Evolutionary conservation across 139 green algal species (phyloP), one percentile per base, ranked within the genome.

Genomic region (Chlorella sp.): DNA sequence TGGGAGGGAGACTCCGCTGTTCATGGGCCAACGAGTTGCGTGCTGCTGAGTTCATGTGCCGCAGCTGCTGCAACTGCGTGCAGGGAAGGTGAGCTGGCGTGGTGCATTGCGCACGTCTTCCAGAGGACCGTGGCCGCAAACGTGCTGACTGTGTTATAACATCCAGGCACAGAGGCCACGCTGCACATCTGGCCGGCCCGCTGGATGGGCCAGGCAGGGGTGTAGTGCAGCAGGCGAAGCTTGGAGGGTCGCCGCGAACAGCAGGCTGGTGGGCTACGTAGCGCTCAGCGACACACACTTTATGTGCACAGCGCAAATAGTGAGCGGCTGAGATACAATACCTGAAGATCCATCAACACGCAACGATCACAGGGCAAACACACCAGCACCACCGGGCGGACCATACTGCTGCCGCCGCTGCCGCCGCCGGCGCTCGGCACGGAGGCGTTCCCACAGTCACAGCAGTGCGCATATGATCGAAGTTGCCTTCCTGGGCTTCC

Each of bases 321-420:
- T n/a, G n/a, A n/a, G n/a, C n/a, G n/a, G n/a, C n/a, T n/a, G n/a
- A n/a, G n/a, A n/a, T n/a, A n/a, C n/a, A n/a, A n/a, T 57, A 90
- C 91, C 91, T 94, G 92, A 3, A 94, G 32, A 61, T 94, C 92
- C 86, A 93, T 85, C 34, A 94, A 85, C 34, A 92, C 87, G 60
- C 90, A 79, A 21, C n/a, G n/a, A n/a, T n/a, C n/a, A n/a, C n/a
- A n/a, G n/a, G n/a, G n/a, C n/a, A n/a, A n/a, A n/a, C 90, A 86
- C 22, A 92, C 60, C 42, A 91, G 36, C 64, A 88, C 88, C 12
- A 77, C 61, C 11, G 60, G 15, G 57, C 82, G 0, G n/a, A 30
- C 0, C 24, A 15, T n/a, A 37, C 36, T 19, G 64, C 37, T 40
- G 11, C 73, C 18, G 57, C 24, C 57, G 85, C 37, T 48, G 85